A percentile compares a stretch with the other conserved stretches of the same genome.
These are phyloP conservation scores for Stellera chamaejasme DNA, from an alignment of 345 rosid genomes.

Conservation along the genomic window DNA sequence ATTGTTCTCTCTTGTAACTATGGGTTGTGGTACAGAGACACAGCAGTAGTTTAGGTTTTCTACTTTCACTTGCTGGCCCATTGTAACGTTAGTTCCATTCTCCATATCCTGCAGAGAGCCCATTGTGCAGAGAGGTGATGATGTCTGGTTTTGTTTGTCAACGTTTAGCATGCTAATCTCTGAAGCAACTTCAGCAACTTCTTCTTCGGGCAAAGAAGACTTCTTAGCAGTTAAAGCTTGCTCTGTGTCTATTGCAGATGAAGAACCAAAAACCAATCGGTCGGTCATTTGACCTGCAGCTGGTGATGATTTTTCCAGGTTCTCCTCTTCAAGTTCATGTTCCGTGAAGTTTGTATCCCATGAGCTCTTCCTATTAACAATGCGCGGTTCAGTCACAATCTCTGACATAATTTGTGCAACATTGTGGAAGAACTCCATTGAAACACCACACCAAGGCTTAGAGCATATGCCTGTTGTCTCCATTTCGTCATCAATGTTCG, in stretches of 20 bases:
- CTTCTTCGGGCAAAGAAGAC: conserved; percentile 12
- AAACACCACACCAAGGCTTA: conserved; percentile 4
- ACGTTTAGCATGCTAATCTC: conserved; percentile 10
- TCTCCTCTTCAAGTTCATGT: conserved; percentile 13
- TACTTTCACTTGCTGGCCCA: too few species aligned
- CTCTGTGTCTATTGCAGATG: conserved; percentile 10
- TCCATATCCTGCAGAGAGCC: conserved; percentile 17
- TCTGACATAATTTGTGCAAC: conserved; percentile 18
- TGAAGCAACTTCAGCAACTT: conserved; percentile 1
- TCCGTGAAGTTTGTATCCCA: conserved; percentile 13
- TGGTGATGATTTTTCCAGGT: conserved; percentile 5
- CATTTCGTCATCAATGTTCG: conserved; percentile 5
- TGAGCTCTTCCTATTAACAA: conserved; percentile 16
- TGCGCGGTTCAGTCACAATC: conserved; percentile 15
- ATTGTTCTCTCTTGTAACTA: conserved; percentile 19
- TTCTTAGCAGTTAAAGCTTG: background rate
- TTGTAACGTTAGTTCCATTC: conserved; percentile 14
- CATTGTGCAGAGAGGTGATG: conserved; percentile 13
- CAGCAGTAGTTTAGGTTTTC: too few species aligned
- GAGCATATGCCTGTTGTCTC: conserved; percentile 4
- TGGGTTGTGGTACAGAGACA: background rate
- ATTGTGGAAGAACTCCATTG: conserved; percentile 4
- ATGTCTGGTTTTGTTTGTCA: conserved; percentile 21
- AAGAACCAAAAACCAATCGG: conserved; percentile 14
- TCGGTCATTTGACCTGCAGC: conserved; percentile 12